Conservation (phyloP, 2,329 filamentous ascomycete species). For the Aspergillus fumigatiaffinis region DNA sequence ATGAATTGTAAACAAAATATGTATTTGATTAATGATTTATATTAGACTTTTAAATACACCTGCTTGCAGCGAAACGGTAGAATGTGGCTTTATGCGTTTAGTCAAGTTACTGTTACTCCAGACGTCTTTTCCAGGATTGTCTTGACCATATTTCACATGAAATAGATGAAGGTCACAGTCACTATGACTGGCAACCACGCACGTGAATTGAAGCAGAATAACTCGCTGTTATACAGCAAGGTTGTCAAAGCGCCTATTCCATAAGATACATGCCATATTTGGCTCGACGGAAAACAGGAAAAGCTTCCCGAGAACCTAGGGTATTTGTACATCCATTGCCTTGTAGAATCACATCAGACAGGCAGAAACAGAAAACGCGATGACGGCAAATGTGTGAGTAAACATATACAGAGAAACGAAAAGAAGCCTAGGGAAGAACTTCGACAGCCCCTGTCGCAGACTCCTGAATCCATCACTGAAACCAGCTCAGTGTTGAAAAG, state of each 20-base stretch:
- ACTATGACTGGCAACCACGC: neutral
- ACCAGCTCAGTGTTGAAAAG: neutral
- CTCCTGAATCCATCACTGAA: neutral
- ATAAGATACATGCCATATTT: neutral
- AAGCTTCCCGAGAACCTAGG: neutral
- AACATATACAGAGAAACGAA: conserved; percentile 2
- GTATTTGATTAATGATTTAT: conserved; percentile 1
- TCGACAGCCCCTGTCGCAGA: neutral
- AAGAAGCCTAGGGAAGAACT: neutral
- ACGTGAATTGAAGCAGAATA: neutral
- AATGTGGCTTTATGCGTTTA: neutral
- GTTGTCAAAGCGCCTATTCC: neutral
- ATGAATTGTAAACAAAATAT: conserved; percentile 26
- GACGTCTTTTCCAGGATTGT: neutral
- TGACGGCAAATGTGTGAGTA: neutral
- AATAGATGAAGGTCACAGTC: neutral
- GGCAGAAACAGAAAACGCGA: neutral
- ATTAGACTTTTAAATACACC: neutral
- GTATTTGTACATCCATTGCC: neutral
- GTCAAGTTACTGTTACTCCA: neutral
- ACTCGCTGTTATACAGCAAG: neutral
- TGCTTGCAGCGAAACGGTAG: neutral
- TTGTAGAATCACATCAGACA: neutral
- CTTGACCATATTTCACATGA: neutral
- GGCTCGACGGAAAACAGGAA: neutral